These are phyloP conservation scores for Pholiota molesta DNA, from an alignment of 768 basidiomycete species.

Conservation along the genomic window DNA sequence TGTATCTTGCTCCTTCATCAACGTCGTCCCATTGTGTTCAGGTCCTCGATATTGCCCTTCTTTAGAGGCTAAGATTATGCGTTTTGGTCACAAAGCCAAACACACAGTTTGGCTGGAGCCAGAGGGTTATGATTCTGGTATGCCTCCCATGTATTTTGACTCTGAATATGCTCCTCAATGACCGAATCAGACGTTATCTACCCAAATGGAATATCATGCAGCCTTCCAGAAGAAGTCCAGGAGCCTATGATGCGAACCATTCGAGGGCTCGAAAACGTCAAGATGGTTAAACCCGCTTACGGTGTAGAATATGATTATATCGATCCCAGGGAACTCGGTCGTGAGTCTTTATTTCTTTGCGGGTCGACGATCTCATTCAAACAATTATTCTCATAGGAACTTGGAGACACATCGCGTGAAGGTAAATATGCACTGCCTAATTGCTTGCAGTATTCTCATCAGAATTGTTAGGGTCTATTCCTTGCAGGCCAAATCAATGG, in stretches of 20 bases:
- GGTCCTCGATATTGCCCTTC: conserved; percentile 94
- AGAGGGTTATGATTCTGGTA: conserved; percentile 89
- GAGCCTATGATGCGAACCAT: conserved; percentile 83
- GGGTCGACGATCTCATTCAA: neutral
- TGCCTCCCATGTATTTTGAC: neutral
- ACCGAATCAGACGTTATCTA: conserved; percentile 74
- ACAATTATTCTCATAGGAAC: conserved; percentile 56
- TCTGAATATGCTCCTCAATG: neutral
- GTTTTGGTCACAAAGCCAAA: conserved; percentile 69
- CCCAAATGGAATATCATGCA: conserved; percentile 88
- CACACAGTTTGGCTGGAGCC: conserved; percentile 91
- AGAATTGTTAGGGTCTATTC: conserved; percentile 64
- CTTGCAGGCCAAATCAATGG: conserved; percentile 92
- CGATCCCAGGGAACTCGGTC: conserved; percentile 77
- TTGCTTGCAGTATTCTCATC: neutral
- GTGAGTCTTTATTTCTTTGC: conserved; percentile 43
- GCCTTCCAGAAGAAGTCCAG: conserved; percentile 85
- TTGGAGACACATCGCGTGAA: conserved; percentile 84
- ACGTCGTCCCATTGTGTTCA: conserved; percentile 25
- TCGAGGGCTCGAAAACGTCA: conserved; percentile 81
- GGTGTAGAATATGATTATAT: conserved; percentile 94
- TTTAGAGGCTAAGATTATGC: conserved; percentile 82
- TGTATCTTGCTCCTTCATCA: neutral
- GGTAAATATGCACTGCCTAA: conserved; percentile 34
- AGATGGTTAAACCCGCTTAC: conserved; percentile 85